Evolutionary conservation across 495 filamentous ascomycete genomes (phyloP), one percentile per base, ranked within the genome.

Genomic region (Cudoniella acicularis): DNA sequence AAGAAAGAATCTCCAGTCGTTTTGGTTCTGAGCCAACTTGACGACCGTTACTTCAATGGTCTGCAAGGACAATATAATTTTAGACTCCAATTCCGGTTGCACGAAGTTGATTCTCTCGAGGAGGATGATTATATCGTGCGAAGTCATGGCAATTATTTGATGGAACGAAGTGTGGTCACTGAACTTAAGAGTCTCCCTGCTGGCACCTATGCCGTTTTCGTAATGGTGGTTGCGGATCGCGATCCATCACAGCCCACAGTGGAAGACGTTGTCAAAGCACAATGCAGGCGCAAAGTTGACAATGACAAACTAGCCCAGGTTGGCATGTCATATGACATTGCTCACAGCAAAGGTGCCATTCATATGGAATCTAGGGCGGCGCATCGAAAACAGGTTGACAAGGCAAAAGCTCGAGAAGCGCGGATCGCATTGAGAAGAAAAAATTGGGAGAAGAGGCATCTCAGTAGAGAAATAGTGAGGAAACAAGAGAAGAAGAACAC

Each of bases 51-150:
- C 67, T 98, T 92, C 75, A 76, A 76, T 53, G 92, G 91, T 0
- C 81, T 98, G 2, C 76, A 85, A 51, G 93, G 92, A 22, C 84
- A 91, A 67, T 98, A 95, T 63, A 69, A 67, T 10, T 97, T 93
- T 71, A 71, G 83, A 9, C 73, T 96, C 0, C 84, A 89, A 55
- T 96, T 96, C 74, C 84, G 92, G 22, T 69, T 98, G 0, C 87
- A 97, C 65, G 88, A 86, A 65, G 85, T 88, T 20, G 89, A 85
- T 43, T 83, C 94, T 51, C 49, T 49, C 10, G 59, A 24, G 2
- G 83, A 95, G 55, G 79, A 89, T 49, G 88, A 92, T 52, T 96
- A 95, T 66, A 83, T 96, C 25, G 87, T 96, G 10, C 89, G 91
- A 58, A 90, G 84, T 59, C 84, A 87, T 46, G 81, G 79, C 36